phyloP scores from a whole-genome alignment of 2,329 filamentous ascomycete genomes.

The Colletotrichum simmondsii region DNA sequence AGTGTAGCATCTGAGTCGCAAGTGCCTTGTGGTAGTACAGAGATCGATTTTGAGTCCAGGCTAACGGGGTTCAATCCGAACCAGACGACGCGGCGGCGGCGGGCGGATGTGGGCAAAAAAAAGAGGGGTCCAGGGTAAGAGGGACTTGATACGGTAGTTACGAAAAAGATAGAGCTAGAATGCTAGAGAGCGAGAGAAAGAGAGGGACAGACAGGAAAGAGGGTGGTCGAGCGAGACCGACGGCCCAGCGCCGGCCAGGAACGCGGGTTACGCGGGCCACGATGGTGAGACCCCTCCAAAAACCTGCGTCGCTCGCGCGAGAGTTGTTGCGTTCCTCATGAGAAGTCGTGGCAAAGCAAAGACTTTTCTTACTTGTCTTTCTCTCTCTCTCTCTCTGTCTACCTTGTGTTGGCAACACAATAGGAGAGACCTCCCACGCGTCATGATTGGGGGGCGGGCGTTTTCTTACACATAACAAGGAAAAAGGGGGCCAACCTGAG shows the following conservation, averaged over 20 bases:
- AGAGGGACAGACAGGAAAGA: not conserved
- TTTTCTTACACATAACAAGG: not conserved
- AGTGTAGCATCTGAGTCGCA: slow-evolving; percentile 10
- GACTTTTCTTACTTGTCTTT: not conserved
- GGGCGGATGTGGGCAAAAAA: not conserved
- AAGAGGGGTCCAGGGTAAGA: not conserved
- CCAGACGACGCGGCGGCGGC: not conserved
- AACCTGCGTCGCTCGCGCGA: slow-evolving; percentile 19
- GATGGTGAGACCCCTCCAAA: slow-evolving; percentile 13
- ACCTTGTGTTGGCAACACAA: not conserved
- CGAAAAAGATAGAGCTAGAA: not conserved
- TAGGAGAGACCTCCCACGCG: slow-evolving; percentile 15
- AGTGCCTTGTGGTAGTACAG: slow-evolving; percentile 12
- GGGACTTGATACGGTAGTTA: not conserved
- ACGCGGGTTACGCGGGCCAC: slow-evolving; percentile 21
- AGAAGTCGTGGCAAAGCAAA: slow-evolving; percentile 14
- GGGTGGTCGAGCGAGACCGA: not conserved
- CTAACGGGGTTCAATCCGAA: not conserved
- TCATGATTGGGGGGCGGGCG: slow-evolving; percentile 8
- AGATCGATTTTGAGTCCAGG: slow-evolving; percentile 21
- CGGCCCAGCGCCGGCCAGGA: slow-evolving; percentile 19
- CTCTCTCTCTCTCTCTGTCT: too few species aligned
- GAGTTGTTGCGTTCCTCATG: slow-evolving; percentile 30
- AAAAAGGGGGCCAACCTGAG: not conserved
- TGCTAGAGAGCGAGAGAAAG: not conserved